A percentile compares a stretch with the other conserved stretches of the same genome.
Evolutionary conservation across 805 yeast genomes (phyloP).

Genomic region (Myxozyma sirexii): DNA sequence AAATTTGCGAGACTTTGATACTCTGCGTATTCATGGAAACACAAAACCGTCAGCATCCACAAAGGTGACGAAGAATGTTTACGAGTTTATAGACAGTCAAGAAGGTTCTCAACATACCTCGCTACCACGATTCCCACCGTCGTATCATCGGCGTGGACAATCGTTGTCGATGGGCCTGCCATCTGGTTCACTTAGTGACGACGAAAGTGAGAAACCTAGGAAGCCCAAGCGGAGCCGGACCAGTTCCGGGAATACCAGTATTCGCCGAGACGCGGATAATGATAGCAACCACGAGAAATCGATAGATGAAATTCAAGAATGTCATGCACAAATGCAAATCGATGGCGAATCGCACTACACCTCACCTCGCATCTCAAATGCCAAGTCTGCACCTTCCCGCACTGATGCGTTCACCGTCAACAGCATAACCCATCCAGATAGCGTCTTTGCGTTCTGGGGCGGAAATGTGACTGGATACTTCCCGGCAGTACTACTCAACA

Average conservation of each 20-base stretch:
- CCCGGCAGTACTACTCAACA: conserved; percentile 8
- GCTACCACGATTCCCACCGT: no score
- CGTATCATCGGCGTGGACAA: neutral
- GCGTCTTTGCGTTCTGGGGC: conserved; percentile 23
- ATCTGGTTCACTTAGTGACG: no score
- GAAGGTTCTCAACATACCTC: neutral
- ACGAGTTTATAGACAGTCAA: conserved; percentile 4
- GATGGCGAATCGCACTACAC: no score
- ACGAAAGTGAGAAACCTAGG: neutral
- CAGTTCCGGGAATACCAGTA: neutral
- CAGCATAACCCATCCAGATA: neutral
- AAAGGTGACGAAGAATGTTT: neutral
- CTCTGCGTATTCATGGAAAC: neutral
- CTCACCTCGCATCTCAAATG: no score
- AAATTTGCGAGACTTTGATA: no score
- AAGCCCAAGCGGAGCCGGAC: neutral
- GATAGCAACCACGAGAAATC: no score
- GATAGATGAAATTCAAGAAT: no score
- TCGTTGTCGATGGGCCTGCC: neutral
- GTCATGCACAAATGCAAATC: no score
- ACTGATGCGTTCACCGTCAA: no score
- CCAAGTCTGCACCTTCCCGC: neutral
- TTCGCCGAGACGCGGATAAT: conserved; percentile 1
- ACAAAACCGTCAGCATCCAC: neutral
- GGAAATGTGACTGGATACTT: conserved; percentile 17